These are phyloP conservation scores for Yarrowia alimentaria DNA, from an alignment of 805 yeast species.

Conservation along the genomic window DNA sequence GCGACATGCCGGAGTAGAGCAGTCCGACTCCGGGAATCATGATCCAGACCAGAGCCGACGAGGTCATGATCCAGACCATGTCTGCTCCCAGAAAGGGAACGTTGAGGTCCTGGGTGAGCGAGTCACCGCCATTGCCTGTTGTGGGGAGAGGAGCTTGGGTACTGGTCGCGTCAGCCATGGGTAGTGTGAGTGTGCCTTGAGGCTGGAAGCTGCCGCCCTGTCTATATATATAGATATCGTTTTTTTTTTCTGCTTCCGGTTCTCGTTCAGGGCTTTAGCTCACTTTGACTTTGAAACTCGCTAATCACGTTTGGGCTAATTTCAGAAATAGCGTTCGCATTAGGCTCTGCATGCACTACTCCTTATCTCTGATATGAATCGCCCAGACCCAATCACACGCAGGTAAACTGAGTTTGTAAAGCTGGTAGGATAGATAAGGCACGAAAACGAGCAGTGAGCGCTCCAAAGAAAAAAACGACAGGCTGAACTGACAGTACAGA, in stretches of 20 bases:
- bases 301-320: slow-evolving; percentile 14
- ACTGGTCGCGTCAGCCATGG: slow-evolving; percentile 23
- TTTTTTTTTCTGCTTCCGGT: not conserved
- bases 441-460: slow-evolving; percentile 27
- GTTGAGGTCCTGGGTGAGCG: slow-evolving; percentile 69
- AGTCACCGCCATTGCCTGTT: slow-evolving; percentile 70
- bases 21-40: slow-evolving; percentile 97
- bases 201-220: too few species aligned
- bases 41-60: slow-evolving; percentile 54
- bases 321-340: too few species aligned
- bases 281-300: slow-evolving; percentile 1
- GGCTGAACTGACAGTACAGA: too few species aligned
- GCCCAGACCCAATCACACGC: slow-evolving; percentile 9
- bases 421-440: slow-evolving; percentile 17
- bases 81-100: slow-evolving; percentile 66
- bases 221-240: not conserved
- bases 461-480: too few species aligned
- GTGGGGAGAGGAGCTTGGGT: slow-evolving; percentile 28
- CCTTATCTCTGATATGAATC: slow-evolving; percentile 24
- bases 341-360: slow-evolving; percentile 24
- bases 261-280: not conserved
- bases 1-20: slow-evolving; percentile 85
- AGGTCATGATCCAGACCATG: slow-evolving; percentile 66
- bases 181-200: not conserved
- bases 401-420: slow-evolving; percentile 3